Base-by-base conservation (phyloP, 352 stramenopile genomes). In the Globisporangium apiculatum region DNA sequence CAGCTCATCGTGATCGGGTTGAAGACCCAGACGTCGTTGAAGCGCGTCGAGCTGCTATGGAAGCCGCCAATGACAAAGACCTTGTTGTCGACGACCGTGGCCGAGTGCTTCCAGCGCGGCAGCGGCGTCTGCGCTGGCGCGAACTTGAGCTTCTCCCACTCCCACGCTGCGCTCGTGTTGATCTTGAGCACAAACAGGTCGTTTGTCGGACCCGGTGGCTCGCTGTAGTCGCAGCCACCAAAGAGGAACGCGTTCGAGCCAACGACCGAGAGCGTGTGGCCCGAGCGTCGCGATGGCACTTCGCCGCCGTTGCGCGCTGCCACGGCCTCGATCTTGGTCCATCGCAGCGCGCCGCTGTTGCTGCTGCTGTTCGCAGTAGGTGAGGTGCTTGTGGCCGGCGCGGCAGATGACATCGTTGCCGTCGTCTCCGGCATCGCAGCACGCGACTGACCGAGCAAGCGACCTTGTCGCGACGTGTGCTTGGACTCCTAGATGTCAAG, bases 11-110 rank as follows among this genome's bases (percentile, higher is more conserved):
- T 97, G 65, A 92, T 91, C 10, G 93, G 91, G 54, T 98, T 97
- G 62, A 98, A 97, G 48, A 98, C 67, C 94, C 96, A 99, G n/a
- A 98, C 55, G 66, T 99, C 96, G 55, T 98, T 98, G 51, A 98
- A 97, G 8, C 93, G 79, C 51, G 72, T 72, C 3, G 76, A 79
- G 58, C 77, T 88, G 60, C 70, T 96, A 56, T 92, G 83, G 66
- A 98, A 98, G 7, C 96, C 96, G 7, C 96, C 96, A 69, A 99
- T 98, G 12, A 98, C 65, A 43, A 97, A 79, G 48, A 98, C 94
- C 65, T 89, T 89, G 62, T 78, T 79, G 74, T 93, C 83, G 56
- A 96, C 82, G 51, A 90, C 74, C 4, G 83, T 93, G 31, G 89
- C 89, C 56, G 85, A 96, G 71, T 98, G 95, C 60, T 98, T 91